Evolutionary conservation across 768 basidiomycete genomes (phyloP).

Genomic region (Boletellus emodensis): DNA sequence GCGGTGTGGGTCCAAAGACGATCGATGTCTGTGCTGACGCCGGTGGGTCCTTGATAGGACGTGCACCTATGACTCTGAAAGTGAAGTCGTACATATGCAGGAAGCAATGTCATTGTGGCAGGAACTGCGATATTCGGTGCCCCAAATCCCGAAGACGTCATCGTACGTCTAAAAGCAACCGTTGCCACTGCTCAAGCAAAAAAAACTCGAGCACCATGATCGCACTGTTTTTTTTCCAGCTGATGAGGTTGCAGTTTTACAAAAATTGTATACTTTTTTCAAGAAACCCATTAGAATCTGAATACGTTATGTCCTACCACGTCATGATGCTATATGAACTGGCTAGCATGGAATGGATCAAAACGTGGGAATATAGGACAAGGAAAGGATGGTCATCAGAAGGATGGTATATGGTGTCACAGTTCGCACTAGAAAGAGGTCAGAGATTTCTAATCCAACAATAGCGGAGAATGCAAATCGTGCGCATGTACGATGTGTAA

Average conservation of each 20-base stretch:
- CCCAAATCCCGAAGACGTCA: conserved; percentile 73
- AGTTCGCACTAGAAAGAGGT: conserved; percentile 23
- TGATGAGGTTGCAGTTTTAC: not conserved
- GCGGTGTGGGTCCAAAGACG: conserved; percentile 92
- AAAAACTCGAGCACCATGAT: conserved; percentile 18
- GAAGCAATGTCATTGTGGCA: conserved; percentile 97
- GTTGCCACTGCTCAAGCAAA: conserved; percentile 66
- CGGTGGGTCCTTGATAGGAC: conserved; percentile 41
- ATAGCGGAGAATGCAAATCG: conserved; percentile 25
- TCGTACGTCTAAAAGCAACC: conserved; percentile 61
- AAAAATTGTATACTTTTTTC: not conserved
- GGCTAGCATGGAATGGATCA: conserved; percentile 18
- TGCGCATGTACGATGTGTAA: conserved; percentile 25
- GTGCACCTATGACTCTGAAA: not conserved
- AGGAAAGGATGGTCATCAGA: conserved; percentile 23
- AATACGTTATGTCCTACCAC: conserved; percentile 25
- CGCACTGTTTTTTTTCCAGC: not conserved
- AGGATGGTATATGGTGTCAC: conserved; percentile 28
- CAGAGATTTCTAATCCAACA: conserved; percentile 31
- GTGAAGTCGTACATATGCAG: conserved; percentile 36
- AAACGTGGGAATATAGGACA: conserved; percentile 23
- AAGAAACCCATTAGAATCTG: conserved; percentile 23
- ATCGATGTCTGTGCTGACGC: conserved; percentile 85
- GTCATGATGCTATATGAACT: conserved; percentile 14
- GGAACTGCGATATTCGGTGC: conserved; percentile 94